phyloP scores from a whole-genome alignment of 202 grass and related monocot species.

The Setaria italica region DNA sequence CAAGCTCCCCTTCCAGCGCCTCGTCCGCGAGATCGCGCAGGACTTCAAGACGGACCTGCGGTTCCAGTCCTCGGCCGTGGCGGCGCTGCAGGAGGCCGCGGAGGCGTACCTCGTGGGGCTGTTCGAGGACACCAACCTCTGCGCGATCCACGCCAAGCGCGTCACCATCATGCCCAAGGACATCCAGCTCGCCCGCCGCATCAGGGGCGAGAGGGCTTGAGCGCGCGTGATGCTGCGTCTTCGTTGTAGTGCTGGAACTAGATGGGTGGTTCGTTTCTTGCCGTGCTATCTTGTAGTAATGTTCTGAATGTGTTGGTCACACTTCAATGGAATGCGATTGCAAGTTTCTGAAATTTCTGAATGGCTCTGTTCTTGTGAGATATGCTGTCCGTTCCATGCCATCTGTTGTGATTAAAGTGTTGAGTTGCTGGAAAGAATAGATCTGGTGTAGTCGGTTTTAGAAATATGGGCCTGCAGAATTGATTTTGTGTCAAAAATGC shows the following conservation, averaged over 20 bases:
- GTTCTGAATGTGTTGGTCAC: background rate
- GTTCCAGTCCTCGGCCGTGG: conserved; percentile 73
- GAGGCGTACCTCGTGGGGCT: conserved; percentile 81
- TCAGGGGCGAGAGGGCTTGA: conserved; percentile 85
- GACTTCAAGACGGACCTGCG: conserved; percentile 94
- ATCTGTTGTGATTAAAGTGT: background rate
- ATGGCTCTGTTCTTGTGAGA: background rate
- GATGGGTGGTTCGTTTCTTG: background rate
- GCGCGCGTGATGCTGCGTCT: background rate
- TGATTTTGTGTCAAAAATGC: background rate
- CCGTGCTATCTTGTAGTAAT: background rate
- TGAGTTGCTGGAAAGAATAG: background rate
- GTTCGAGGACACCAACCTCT: conserved; percentile 87
- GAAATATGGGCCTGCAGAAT: background rate
- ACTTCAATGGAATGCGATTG: background rate
- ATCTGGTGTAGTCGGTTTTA: background rate
- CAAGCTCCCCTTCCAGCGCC: conserved; percentile 84
- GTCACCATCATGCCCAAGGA: conserved; percentile 96
- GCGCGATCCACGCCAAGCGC: conserved; percentile 83
- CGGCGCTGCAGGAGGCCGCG: conserved; percentile 79
- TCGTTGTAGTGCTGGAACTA: background rate
- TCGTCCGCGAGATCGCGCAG: conserved; percentile 83
- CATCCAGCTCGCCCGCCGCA: conserved; percentile 74
- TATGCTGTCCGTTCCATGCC: background rate
- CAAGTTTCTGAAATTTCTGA: background rate